These are phyloP conservation scores for Colletotrichum sp. DNA, from an alignment of 2,329 filamentous ascomycete genomes.

Conservation along the genomic window DNA sequence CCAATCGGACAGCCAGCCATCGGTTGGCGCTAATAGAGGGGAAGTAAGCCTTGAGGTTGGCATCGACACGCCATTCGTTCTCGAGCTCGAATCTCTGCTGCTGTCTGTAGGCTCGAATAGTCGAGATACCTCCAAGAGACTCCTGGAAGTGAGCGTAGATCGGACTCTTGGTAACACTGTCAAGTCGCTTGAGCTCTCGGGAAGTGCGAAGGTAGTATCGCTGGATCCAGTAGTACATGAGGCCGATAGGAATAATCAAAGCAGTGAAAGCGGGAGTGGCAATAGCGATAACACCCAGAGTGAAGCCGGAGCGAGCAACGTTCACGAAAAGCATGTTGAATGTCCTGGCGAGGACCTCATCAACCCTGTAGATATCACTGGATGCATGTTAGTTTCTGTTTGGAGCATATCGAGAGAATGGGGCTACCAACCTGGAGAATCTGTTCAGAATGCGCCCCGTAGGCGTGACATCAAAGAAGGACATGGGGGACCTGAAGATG, in stretches of 20 bases:
- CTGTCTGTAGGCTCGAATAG: constrained; percentile 93
- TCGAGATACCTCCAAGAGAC: constrained; percentile 90
- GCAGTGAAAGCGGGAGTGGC: constrained; percentile 81
- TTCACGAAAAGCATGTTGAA: constrained; percentile 97
- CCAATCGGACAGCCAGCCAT: constrained; percentile 93
- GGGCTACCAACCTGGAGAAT: constrained; percentile 83
- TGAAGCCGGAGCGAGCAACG: constrained; percentile 77
- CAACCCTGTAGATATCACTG: constrained; percentile 80
- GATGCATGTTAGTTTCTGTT: not conserved
- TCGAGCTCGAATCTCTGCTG: constrained; percentile 86
- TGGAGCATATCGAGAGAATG: not conserved
- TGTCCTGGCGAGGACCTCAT: constrained; percentile 92
- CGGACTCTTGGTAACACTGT: constrained; percentile 93
- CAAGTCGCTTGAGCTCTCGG: constrained; percentile 92
- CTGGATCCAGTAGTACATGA: constrained; percentile 91
- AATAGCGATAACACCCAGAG: constrained; percentile 82
- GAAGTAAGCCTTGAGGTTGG: constrained; percentile 93
- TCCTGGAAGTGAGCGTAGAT: constrained; percentile 99
- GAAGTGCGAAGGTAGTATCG: constrained; percentile 97
- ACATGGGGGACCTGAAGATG: constrained; percentile 98
- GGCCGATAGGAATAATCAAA: constrained; percentile 80
- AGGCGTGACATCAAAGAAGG: constrained; percentile 97
- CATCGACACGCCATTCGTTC: constrained; percentile 97
- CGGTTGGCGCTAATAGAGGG: constrained; percentile 93
- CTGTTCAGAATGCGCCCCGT: constrained; percentile 95